Evolutionary conservation across 208 protist genomes (phyloP), one percentile per base, ranked within the genome.

Genomic region (Crithidia fasciculata): DNA sequence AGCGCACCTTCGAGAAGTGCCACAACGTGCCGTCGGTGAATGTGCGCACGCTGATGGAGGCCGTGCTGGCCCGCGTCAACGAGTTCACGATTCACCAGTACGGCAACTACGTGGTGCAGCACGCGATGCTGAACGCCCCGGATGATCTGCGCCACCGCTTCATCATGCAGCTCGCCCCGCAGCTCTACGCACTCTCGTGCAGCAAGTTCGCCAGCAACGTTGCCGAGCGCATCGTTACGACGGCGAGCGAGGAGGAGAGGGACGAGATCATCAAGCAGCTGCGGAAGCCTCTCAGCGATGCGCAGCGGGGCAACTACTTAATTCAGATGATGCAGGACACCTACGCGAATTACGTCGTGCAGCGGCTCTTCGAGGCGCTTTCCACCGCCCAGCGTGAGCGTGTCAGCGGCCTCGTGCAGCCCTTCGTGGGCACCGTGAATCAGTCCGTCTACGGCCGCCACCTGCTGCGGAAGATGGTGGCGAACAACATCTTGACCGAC

Each of bases 181-280:
- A 95, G 62, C 74, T 96, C 28, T 95, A 91, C 76, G 88, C 89
- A 7, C 72, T 94, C 19, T 91, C 91, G 6, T 89, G 96, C 82
- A 98, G 99, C 88, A 99, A 99, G 78, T 99, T 99, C 76, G 98
- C 98, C 13, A 98, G 91, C 67, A 99, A 99, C 87, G 98, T 99
- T 7, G 96, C 99, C 8, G 98, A 99, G 81, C 98, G 98, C 75
- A 98, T 96, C 53, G 85, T 99, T 52, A 78, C 89, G 19, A 83
- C 89, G 50, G 89, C 88, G 4, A 89, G 58, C 36, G 78, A 85
- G 43, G 79, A 81, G 41, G 94, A 99, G 56, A 82, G 96, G 57
- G 80, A 88, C n/a, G 59, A 52, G 28, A 91, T 99, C 19, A 86
- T 98, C 44, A 80, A 87, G 9, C 69, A 81, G 36, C 79, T 93